phyloP scores from a whole-genome alignment of 768 basidiomycete species.

The Megacollybia marginata region DNA sequence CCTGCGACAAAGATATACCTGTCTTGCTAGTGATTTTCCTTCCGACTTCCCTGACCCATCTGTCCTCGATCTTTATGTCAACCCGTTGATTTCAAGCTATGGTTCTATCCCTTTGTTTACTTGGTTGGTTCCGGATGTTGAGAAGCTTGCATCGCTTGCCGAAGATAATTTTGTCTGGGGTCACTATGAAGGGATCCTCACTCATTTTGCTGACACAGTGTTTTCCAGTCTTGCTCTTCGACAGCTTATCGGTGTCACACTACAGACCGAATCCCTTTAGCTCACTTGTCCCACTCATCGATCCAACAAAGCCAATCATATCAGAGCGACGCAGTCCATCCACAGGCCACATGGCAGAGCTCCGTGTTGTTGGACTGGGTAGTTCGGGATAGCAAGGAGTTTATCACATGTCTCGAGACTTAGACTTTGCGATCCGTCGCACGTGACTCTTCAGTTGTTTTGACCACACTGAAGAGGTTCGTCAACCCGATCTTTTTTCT shows the following conservation, averaged over 20 bases:
- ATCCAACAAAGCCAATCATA: not conserved
- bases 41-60: slow-evolving; percentile 23
- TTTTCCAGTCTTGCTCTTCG: not conserved
- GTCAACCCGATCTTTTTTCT: too few relatives aligned
- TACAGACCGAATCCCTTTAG: not conserved
- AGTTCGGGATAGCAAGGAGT: too few relatives aligned
- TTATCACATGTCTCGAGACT: too few relatives aligned
- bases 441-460: too few relatives aligned
- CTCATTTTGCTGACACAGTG: not conserved
- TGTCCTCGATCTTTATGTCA: slow-evolving; percentile 29
- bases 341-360: not conserved
- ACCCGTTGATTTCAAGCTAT: slow-evolving; percentile 18
- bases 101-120: not conserved
- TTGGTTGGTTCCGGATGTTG: not conserved
- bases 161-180: not conserved
- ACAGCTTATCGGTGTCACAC: not conserved
- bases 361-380: too few relatives aligned
- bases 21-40: slow-evolving; percentile 19
- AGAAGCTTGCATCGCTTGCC: not conserved
- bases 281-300: not conserved
- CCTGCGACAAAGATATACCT: slow-evolving; percentile 15
- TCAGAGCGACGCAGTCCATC: not conserved
- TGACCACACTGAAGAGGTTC: too few relatives aligned
- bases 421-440: too few relatives aligned
- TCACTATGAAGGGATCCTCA: not conserved